Conservation (phyloP, 192 early-diverging fungal genomes). For the Linnemannia elongata region DNA sequence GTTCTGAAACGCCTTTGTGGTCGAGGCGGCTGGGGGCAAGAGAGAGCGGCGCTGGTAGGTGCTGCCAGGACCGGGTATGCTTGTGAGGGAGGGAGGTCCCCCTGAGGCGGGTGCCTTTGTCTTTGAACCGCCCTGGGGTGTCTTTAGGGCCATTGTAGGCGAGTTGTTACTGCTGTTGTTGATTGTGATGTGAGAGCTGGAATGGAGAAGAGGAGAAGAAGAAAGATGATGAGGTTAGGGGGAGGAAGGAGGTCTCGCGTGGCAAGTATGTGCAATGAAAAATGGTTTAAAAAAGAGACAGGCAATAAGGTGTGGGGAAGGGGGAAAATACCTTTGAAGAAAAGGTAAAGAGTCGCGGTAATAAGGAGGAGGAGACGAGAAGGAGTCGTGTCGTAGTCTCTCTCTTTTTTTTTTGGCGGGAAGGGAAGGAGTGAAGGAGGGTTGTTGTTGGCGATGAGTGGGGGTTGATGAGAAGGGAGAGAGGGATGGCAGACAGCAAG, state of each 20-base stretch:
- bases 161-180: background rate
- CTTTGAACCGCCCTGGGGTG: slow-evolving; percentile 41
- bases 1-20: slow-evolving; percentile 27
- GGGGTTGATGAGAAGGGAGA: too few species aligned
- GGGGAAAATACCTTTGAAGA: background rate
- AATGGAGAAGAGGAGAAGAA: background rate
- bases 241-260: background rate
- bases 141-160: slow-evolving; percentile 30
- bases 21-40: slow-evolving; percentile 11
- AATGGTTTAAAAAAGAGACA: background rate
- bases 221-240: slow-evolving; percentile 18
- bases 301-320: background rate
- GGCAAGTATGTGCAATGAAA: background rate
- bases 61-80: slow-evolving; percentile 17
- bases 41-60: slow-evolving; percentile 26
- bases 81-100: slow-evolving; percentile 36
- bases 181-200: background rate
- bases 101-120: slow-evolving; percentile 30
- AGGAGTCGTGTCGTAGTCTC: too few species aligned
- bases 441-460: too few species aligned
- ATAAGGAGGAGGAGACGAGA: too few species aligned
- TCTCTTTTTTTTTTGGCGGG: too few species aligned
- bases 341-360: too few species aligned
- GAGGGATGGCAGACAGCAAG: too few species aligned
- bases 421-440: too few species aligned